Percentiles rank a stretch among this genome's conserved stretches.
These are phyloP conservation scores for Aspergillus sp. DNA, from an alignment of 2,329 filamentous ascomycete genomes.

Conservation along the genomic window DNA sequence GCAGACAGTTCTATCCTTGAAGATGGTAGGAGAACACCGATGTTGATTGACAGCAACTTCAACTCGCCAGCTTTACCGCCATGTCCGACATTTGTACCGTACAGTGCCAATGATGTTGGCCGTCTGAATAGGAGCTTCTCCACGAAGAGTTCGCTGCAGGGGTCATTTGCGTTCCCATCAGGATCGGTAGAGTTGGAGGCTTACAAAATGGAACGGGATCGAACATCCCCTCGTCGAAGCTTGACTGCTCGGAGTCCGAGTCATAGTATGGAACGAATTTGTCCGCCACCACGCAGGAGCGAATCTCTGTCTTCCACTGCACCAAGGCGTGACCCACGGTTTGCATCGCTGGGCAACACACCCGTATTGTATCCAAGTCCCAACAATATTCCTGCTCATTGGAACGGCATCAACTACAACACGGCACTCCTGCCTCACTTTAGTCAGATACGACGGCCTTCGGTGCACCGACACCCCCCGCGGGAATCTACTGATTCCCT, in stretches of 20 bases:
- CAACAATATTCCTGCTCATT: constrained; percentile 6
- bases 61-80: constrained; percentile 26
- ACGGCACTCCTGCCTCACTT: constrained; percentile 13
- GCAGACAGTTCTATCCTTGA: constrained; percentile 34
- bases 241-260: constrained; percentile 26
- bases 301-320: constrained; percentile 22
- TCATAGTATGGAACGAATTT: constrained; percentile 17
- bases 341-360: constrained; percentile 4
- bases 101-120: constrained; percentile 32
- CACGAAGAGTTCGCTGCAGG: constrained; percentile 17
- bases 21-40: constrained; percentile 21
- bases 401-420: not conserved
- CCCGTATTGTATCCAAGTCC: constrained; percentile 1
- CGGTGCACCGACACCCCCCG: constrained; percentile 6
- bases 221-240: constrained; percentile 26
- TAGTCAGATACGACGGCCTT: constrained; percentile 20
- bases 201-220: constrained; percentile 16
- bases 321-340: constrained; percentile 12
- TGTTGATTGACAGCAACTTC: constrained; percentile 22
- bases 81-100: constrained; percentile 30
- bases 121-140: constrained; percentile 15
- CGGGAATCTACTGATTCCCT: constrained; percentile 22
- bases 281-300: constrained; percentile 22
- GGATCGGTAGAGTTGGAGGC: constrained; percentile 17
- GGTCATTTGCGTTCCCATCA: constrained; percentile 21